These are phyloP conservation scores for Brassica juncea DNA, from an alignment of 345 rosid genomes.

Conservation along the genomic window DNA sequence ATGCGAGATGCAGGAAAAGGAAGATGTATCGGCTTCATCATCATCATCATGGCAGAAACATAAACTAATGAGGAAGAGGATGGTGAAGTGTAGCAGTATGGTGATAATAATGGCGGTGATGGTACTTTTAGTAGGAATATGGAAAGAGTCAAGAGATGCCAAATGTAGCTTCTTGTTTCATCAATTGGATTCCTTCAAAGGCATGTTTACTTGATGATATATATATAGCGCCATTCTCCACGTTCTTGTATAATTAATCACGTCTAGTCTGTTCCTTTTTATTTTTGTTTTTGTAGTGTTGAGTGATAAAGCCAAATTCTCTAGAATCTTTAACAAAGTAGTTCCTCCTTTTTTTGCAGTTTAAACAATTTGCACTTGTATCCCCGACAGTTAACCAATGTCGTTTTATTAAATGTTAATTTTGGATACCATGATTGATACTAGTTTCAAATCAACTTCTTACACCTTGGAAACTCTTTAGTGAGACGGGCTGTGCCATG, in stretches of 20 bases:
- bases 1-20: constrained; percentile 17
- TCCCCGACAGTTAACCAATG: neutral
- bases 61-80: constrained; percentile 16
- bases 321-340: constrained; percentile 20
- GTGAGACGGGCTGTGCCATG: neutral
- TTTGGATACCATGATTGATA: neutral
- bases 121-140: constrained; percentile 33
- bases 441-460: neutral
- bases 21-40: constrained; percentile 14
- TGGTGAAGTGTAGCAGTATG: constrained; percentile 30
- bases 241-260: constrained; percentile 16
- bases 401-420: neutral
- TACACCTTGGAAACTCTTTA: neutral
- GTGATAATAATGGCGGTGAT: constrained; percentile 35
- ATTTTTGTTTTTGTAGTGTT: neutral
- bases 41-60: constrained; percentile 30
- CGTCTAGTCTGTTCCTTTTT: constrained; percentile 3
- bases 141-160: constrained; percentile 34
- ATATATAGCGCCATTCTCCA: neutral
- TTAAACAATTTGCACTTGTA: neutral
- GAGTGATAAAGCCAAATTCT: neutral
- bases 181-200: constrained; percentile 35
- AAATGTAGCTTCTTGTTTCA: constrained; percentile 36
- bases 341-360: neutral
- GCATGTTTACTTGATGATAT: constrained; percentile 24